These are phyloP conservation scores for Xylaria sp. DNA, from an alignment of 2,329 filamentous ascomycete species.

Conservation along the genomic window DNA sequence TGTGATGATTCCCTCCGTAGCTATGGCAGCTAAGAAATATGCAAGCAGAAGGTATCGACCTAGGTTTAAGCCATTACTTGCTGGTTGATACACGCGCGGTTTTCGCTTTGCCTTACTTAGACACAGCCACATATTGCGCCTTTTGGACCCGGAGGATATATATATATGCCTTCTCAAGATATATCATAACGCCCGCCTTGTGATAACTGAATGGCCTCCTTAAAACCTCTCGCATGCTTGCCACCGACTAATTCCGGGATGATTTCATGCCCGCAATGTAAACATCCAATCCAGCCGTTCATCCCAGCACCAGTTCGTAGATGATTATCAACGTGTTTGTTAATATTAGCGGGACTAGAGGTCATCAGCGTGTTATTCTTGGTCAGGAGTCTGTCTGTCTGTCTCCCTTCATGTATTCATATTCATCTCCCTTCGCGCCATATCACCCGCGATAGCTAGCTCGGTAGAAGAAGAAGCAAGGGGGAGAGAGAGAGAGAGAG, in stretches of 20 bases:
- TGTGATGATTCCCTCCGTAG: background rate
- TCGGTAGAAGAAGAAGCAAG: too few species aligned
- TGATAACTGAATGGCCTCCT: background rate
- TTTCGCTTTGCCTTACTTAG: background rate
- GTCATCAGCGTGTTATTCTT: background rate
- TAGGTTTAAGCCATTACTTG: background rate
- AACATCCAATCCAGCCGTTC: background rate
- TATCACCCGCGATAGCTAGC: too few species aligned
- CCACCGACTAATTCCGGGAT: background rate
- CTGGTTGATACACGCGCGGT: background rate
- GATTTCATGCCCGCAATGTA: background rate
- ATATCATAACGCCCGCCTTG: constrained; percentile 8
- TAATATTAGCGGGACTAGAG: constrained; percentile 81
- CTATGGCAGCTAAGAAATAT: background rate
- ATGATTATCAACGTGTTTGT: constrained; percentile 86
- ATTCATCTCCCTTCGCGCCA: background rate
- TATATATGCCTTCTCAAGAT: background rate
- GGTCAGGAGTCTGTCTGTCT: background rate
- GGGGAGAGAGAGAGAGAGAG: background rate
- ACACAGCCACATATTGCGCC: background rate
- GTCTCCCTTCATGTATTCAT: background rate
- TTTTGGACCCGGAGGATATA: background rate
- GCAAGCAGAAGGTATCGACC: background rate
- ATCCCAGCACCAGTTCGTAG: constrained; percentile 83
- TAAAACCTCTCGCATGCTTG: background rate